These are phyloP conservation scores for Zea luxurians DNA, from an alignment of 176 grass and related monocot genomes.

Conservation along the genomic window DNA sequence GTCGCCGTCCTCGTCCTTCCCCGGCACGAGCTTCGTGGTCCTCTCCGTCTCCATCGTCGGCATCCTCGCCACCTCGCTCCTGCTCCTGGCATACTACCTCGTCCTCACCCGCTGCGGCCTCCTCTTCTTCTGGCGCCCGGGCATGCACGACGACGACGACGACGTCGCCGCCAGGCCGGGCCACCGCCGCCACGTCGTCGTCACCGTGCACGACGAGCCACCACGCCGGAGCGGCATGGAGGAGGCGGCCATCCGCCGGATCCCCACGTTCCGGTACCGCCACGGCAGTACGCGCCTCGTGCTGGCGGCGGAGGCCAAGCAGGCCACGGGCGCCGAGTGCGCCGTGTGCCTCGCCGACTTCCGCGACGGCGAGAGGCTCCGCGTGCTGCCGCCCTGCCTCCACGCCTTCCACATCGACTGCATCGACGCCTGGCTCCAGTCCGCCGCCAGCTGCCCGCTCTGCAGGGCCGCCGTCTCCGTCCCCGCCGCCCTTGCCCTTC, in stretches of 20 bases:
- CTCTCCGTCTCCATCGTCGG: conserved; percentile 61
- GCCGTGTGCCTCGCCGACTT: conserved; percentile 82
- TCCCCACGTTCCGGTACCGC: conserved; percentile 63
- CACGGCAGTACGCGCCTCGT: not conserved
- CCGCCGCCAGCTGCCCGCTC: conserved; percentile 73
- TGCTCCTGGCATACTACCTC: conserved; percentile 78
- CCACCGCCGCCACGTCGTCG: not conserved
- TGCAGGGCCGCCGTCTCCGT: conserved; percentile 56
- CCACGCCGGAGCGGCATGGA: conserved; percentile 40
- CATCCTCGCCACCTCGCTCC: conserved; percentile 56
- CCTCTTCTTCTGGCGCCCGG: conserved; percentile 32
- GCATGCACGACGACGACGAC: not conserved
- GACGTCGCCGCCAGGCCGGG: not conserved
- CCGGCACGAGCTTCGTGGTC: conserved; percentile 46
- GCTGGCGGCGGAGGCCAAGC: not conserved
- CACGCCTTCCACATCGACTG: conserved; percentile 96
- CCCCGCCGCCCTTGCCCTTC: not conserved
- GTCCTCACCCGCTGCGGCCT: conserved; percentile 60
- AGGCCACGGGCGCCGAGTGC: conserved; percentile 37
- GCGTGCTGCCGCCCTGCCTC: conserved; percentile 66
- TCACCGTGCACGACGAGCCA: not conserved
- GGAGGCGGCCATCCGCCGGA: conserved; percentile 47
- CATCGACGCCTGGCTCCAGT: conserved; percentile 92
- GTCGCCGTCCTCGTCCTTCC: not conserved
- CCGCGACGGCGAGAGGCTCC: conserved; percentile 57